Evolutionary conservation across 2,329 filamentous ascomycete species (phyloP).

Genomic region (Corniculantispora saksenae): DNA sequence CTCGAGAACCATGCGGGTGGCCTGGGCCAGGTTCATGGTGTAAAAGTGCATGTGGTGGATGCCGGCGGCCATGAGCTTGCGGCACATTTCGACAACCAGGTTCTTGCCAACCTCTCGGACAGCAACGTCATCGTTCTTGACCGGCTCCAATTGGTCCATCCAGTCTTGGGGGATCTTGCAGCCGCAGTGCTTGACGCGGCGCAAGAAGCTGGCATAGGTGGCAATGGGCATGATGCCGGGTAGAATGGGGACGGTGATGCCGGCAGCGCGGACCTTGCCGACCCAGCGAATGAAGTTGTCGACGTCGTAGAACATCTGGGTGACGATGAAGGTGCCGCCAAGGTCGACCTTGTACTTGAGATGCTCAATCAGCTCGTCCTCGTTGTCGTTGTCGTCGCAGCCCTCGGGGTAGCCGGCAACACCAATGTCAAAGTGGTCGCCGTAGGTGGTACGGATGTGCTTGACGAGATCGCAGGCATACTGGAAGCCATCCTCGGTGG

Average conservation of each 20-base stretch:
- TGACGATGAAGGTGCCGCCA: slow-evolving; percentile 90
- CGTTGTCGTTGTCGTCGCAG: slow-evolving; percentile 87
- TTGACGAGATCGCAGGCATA: slow-evolving; percentile 90
- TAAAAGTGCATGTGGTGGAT: slow-evolving; percentile 95
- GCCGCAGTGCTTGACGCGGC: slow-evolving; percentile 88
- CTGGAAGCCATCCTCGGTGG: slow-evolving; percentile 80
- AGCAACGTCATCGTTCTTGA: slow-evolving; percentile 95
- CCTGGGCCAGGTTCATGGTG: slow-evolving; percentile 97
- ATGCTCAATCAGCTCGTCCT: slow-evolving; percentile 83
- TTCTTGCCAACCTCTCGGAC: slow-evolving; percentile 87
- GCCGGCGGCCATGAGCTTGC: slow-evolving; percentile 77
- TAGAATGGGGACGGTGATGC: slow-evolving; percentile 81
- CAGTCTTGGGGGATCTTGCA: slow-evolving; percentile 79
- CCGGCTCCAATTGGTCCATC: slow-evolving; percentile 79
- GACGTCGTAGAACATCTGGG: slow-evolving; percentile 99
- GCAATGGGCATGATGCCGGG: slow-evolving; percentile 88
- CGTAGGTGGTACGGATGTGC: slow-evolving; percentile 75
- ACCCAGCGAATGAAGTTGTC: slow-evolving; percentile 95
- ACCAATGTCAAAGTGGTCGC: slow-evolving; percentile 85
- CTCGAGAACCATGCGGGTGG: slow-evolving; percentile 90
- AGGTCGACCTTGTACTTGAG: slow-evolving; percentile 97
- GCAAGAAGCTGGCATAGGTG: slow-evolving; percentile 89
- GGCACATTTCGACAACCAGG: slow-evolving; percentile 87
- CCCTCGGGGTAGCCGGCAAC: slow-evolving; percentile 97
- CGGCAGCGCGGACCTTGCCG: slow-evolving; percentile 77